Base-by-base conservation (phyloP, 2,329 filamentous ascomycete species). In the Paecilomyces niveus region DNA sequence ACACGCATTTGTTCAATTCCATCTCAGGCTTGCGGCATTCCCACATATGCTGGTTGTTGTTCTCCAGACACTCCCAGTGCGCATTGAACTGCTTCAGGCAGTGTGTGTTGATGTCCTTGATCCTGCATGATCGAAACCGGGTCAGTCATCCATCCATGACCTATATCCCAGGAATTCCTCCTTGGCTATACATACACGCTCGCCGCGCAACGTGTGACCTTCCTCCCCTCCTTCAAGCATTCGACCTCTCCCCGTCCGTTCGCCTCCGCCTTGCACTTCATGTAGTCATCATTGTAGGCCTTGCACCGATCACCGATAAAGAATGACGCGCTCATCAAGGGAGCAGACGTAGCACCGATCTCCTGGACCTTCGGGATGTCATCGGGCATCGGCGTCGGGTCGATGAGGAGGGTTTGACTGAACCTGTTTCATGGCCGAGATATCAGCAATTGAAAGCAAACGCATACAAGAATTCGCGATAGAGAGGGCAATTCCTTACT, bases 241-340 rank as follows among this genome's bases (percentile, higher is more conserved):
- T 96, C 90, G 63, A 95, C 77, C 82, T 99, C 94, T 75, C 92
- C 94, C 77, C 85, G 86, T 69, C 94, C 94, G 63, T 90, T 88
- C 70, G 91, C 87, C 79, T 97, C 92, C 67, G 85, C 90, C 88
- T 99, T 99, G 89, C 94, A 99, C 81, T 96, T 90, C 93, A 99
- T 99, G 80, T 89, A 99, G 80, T 99, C 94, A 82, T 99, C 94
- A 78, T 97, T 97, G 83, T 92, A 99, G 59, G 89, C 82, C 75
- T 85, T 89, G 87, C 94, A 99, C 72, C 93, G 88, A 66, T 92
- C 92, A 63, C 94, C 94, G 74, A 99, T 99, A 77, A 97, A 99
- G 84, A 90, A 99, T 56, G 91, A 87, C 32, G 94, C 94, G 64
- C 90, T 96, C 60, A 96, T 82, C 52, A 99, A 84, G 57, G 94